Evolutionary conservation across 179 eudicot species (phyloP).

Genomic region (Beta corolliflora): DNA sequence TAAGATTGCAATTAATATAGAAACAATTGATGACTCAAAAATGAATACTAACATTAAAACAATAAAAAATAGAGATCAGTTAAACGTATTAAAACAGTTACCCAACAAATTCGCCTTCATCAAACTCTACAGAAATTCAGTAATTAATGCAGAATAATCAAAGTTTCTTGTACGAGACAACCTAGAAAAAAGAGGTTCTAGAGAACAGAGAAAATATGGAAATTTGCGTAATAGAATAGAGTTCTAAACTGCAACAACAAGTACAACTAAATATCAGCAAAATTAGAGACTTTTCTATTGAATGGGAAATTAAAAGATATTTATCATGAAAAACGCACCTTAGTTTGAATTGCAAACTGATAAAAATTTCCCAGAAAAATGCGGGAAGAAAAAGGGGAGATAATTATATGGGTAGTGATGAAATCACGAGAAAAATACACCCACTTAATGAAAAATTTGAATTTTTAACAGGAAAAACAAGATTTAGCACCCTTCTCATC

Average conservation of each 20-base stretch:
- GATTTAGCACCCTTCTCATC: constrained; percentile 14
- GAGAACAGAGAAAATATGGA: constrained; percentile 1
- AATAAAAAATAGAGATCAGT: not conserved
- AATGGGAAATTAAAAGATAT: too few species aligned
- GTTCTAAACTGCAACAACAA: constrained; percentile 21
- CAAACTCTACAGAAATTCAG: not conserved
- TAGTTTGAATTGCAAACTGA: constrained; percentile 2
- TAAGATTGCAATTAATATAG: not conserved
- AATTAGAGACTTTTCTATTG: not conserved
- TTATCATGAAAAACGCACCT: constrained; percentile 29
- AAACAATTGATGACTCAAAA: not conserved
- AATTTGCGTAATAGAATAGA: not conserved
- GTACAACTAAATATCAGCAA: constrained; percentile 11
- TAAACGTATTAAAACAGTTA: constrained; percentile 22
- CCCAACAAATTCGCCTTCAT: not conserved
- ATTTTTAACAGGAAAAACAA: constrained; percentile 1
- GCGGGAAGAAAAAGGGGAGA: not conserved
- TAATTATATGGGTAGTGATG: constrained; percentile 7
- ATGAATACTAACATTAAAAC: too few species aligned
- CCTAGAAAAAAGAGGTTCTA: not conserved
- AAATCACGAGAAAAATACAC: constrained; percentile 25
- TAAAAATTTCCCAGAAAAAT: constrained; percentile 1
- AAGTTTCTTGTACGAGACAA: constrained; percentile 6
- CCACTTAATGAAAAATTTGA: not conserved
- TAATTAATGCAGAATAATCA: constrained; percentile 11